A percentile compares a stretch with the other conserved stretches of the same genome.
Conservation (phyloP, 257 asterid genomes). For the Paraleonurus japonicus region DNA sequence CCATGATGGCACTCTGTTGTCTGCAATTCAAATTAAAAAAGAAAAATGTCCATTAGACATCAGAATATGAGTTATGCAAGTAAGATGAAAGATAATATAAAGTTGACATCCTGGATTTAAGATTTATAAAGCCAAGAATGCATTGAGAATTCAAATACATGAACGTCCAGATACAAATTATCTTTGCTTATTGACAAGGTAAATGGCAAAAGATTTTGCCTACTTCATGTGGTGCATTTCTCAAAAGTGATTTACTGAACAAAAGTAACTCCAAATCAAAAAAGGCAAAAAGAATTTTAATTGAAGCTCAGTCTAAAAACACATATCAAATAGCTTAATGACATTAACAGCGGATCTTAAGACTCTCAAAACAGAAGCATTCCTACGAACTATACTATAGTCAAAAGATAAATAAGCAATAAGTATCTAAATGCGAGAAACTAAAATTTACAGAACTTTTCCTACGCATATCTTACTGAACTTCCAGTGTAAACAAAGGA, state of each 20-base stretch:
- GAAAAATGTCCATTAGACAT: not conserved
- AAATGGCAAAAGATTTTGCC: not conserved
- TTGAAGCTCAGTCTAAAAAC: not conserved
- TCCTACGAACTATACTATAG: not conserved
- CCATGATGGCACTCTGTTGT: conserved; percentile 60
- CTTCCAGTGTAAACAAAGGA: not conserved
- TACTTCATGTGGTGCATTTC: not conserved
- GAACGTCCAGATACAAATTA: not conserved
- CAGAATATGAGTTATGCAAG: conserved; percentile 1
- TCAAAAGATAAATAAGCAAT: not conserved
- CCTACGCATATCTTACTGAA: not conserved
- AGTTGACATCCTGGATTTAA: not conserved
- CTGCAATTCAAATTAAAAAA: conserved; percentile 19
- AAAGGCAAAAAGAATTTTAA: not conserved
- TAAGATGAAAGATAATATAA: not conserved
- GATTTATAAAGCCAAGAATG: not conserved
- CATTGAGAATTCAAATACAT: not conserved
- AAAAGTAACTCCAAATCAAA: not conserved
- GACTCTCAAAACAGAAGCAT: not conserved
- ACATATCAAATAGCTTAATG: not conserved
- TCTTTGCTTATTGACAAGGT: not conserved
- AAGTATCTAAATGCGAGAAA: not conserved
- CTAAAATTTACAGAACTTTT: not conserved
- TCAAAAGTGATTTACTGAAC: not conserved
- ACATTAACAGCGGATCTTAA: not conserved